Evolutionary conservation across 1,139 yeast species (phyloP).

Genomic region (Candida pseudocylindracea): DNA sequence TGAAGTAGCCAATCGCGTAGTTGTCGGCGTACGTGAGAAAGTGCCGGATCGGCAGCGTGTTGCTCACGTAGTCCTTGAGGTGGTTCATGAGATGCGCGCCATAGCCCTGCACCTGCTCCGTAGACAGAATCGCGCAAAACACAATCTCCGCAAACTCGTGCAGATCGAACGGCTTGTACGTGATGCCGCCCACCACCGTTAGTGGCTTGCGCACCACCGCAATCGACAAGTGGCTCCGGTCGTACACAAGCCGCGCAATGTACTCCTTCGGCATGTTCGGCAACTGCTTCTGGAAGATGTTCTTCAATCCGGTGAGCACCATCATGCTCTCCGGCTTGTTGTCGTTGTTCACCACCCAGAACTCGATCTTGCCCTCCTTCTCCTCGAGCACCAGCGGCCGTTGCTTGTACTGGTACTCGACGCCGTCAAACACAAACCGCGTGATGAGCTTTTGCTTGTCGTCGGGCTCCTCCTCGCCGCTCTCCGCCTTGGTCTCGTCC

Average conservation of each 20-base stretch:
- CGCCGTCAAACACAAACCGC: constrained; percentile 39
- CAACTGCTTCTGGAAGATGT: constrained; percentile 87
- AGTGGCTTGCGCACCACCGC: constrained; percentile 87
- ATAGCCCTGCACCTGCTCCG: constrained; percentile 94
- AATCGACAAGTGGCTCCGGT: constrained; percentile 81
- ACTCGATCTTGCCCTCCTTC: constrained; percentile 75
- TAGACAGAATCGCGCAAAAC: constrained; percentile 90
- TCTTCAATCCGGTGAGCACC: constrained; percentile 83
- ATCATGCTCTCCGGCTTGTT: constrained; percentile 71
- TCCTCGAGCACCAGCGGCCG: constrained; percentile 90
- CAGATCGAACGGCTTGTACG: constrained; percentile 81
- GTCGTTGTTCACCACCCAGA: constrained; percentile 90
- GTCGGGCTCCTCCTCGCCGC: constrained; percentile 28
- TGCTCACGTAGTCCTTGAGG: constrained; percentile 80
- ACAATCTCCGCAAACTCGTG: constrained; percentile 94
- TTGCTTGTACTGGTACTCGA: constrained; percentile 69
- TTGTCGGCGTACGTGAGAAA: constrained; percentile 95
- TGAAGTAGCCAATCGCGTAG: constrained; percentile 95
- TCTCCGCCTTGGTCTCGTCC: constrained; percentile 10
- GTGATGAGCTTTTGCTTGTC: constrained; percentile 22
- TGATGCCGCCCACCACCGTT: constrained; percentile 94
- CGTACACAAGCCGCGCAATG: constrained; percentile 84
- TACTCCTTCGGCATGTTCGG: constrained; percentile 98
- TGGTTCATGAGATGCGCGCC: constrained; percentile 99
- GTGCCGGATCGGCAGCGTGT: constrained; percentile 69